phyloP scores from a whole-genome alignment of 179 eudicot species.

The Beta corolliflora region DNA sequence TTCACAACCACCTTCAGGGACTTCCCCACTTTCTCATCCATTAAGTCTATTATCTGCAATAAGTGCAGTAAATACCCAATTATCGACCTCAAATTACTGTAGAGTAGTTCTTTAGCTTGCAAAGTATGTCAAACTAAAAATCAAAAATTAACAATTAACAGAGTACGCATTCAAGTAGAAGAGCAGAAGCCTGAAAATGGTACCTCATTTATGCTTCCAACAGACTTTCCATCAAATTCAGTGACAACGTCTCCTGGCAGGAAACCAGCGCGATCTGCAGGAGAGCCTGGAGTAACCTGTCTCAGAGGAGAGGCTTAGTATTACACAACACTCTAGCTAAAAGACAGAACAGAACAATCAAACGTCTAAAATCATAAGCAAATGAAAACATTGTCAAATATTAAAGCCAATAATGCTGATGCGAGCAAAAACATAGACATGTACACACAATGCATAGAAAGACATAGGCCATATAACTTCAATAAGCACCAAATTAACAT shows the following conservation, averaged over 20 bases:
- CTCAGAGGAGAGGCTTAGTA: neutral
- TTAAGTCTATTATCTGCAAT: too few relatives aligned
- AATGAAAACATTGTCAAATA: neutral
- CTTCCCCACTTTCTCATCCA: slow-evolving; percentile 85
- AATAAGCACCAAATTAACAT: neutral
- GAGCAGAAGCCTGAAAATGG: neutral
- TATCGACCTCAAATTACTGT: neutral
- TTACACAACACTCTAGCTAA: neutral
- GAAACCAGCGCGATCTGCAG: slow-evolving; percentile 82
- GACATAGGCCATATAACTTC: too few relatives aligned
- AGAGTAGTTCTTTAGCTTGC: neutral
- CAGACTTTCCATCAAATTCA: slow-evolving; percentile 62
- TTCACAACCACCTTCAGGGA: slow-evolving; percentile 74
- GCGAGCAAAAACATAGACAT: neutral
- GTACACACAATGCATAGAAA: too few relatives aligned
- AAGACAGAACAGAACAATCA: neutral
- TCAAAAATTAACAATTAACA: neutral
- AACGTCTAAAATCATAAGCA: neutral
- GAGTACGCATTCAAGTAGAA: neutral
- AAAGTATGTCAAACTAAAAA: neutral
- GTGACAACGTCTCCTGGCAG: slow-evolving; percentile 75
- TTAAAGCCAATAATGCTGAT: neutral
- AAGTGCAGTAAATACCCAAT: too few relatives aligned
- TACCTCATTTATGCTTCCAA: slow-evolving; percentile 82
- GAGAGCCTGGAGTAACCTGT: slow-evolving; percentile 85